Percentiles rank a stretch among this genome's conserved stretches.
phyloP scores from a whole-genome alignment of 805 yeast genomes.

The Candida broadrunensis region DNA sequence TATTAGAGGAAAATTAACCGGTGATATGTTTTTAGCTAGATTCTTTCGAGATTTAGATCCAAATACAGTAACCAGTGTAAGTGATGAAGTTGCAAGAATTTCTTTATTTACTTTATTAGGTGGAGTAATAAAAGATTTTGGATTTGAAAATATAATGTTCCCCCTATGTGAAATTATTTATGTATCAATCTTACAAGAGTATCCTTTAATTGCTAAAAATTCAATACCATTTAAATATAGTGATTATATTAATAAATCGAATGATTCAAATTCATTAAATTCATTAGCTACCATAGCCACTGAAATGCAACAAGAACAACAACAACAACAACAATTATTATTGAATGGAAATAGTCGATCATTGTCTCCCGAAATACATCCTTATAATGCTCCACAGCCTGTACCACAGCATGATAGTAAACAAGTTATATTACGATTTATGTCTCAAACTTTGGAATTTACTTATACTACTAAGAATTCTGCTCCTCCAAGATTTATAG shows the following conservation, averaged over 20 bases:
- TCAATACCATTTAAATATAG: conserved; percentile 23
- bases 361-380: not conserved
- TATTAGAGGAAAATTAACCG: conserved; percentile 42
- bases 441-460: conserved; percentile 57
- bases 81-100: conserved; percentile 51
- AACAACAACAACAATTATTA: not conserved
- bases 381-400: conserved; percentile 3
- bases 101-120: conserved; percentile 62
- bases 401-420: conserved; percentile 23
- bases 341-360: not conserved
- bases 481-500: conserved; percentile 78
- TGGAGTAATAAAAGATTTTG: conserved; percentile 73
- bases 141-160: conserved; percentile 66
- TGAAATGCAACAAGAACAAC: conserved; percentile 8
- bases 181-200: conserved; percentile 56
- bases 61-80: conserved; percentile 22
- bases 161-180: conserved; percentile 69
- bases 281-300: conserved; percentile 33
- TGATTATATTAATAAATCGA: conserved; percentile 1
- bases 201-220: conserved; percentile 56
- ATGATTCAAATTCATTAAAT: conserved; percentile 17
- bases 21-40: conserved; percentile 39
- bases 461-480: conserved; percentile 60
- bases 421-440: conserved; percentile 45
- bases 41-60: conserved; percentile 48